Percentiles rank a stretch among this genome's conserved stretches.
Conservation (phyloP, 1,284 basidiomycete genomes). For the Papiliotrema nemorosa region DNA sequence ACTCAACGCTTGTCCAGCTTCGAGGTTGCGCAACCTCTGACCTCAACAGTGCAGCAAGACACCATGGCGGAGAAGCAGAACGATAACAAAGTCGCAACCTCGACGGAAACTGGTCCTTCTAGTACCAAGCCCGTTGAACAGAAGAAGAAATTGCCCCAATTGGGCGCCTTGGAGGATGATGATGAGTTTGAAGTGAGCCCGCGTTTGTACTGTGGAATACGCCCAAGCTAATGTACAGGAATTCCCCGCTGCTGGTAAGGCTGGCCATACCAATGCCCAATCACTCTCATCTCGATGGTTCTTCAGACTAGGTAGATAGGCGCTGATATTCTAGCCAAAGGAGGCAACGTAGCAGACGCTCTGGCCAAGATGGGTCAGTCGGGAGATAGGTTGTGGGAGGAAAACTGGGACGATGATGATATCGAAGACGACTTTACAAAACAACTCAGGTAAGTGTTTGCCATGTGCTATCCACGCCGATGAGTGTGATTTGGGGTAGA, state of each 20-base stretch:
- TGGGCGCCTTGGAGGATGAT: conserved; percentile 51
- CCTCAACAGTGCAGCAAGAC: too few relatives aligned
- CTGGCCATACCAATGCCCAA: too few relatives aligned
- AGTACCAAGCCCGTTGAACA: conserved; percentile 4
- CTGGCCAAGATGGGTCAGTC: conserved; percentile 32
- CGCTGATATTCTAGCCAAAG: conserved; percentile 8
- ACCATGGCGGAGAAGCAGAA: not conserved
- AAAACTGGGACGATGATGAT: conserved; percentile 99
- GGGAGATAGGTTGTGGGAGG: conserved; percentile 78
- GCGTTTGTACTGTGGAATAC: not conserved
- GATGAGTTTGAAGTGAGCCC: conserved; percentile 52
- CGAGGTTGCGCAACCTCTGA: too few relatives aligned
- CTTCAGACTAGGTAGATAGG: too few relatives aligned
- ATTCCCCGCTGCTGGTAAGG: conserved; percentile 44
- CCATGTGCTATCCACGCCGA: too few relatives aligned
- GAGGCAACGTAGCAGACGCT: conserved; percentile 37
- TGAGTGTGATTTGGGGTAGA: not conserved
- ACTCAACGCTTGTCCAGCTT: too few relatives aligned
- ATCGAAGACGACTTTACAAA: conserved; percentile 96
- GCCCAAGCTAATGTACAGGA: too few relatives aligned
- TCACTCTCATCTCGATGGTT: too few relatives aligned
- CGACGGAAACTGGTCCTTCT: not conserved
- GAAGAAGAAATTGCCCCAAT: conserved; percentile 46
- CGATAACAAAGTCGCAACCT: not conserved
- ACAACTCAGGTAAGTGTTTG: conserved; percentile 79